These are phyloP conservation scores for Pythium grandisporangium DNA, from an alignment of 352 stramenopile genomes.

Conservation along the genomic window DNA sequence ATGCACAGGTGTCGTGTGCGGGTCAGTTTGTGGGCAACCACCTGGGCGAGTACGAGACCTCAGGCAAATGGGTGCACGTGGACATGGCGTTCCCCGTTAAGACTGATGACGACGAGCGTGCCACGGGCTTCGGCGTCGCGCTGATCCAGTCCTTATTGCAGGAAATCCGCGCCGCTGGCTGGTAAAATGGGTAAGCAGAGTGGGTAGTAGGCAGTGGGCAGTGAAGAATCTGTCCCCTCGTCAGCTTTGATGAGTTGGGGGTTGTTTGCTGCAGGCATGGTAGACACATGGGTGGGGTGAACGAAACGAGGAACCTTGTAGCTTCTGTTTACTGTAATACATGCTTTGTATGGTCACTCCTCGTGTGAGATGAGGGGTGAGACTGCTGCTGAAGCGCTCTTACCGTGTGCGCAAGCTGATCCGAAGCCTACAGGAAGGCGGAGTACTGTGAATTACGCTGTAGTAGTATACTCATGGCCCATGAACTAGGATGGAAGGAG, in stretches of 20 bases:
- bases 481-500: too few species aligned
- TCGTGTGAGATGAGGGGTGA: too few species aligned
- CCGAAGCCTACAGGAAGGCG: too few species aligned
- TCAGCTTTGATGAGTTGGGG: too few species aligned
- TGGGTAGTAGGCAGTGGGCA: too few species aligned
- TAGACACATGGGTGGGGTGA: neutral
- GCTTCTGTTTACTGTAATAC: neutral
- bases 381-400: too few species aligned
- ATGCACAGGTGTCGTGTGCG: slow-evolving; percentile 90
- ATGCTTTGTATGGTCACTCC: neutral
- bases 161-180: slow-evolving; percentile 37
- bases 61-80: slow-evolving; percentile 90
- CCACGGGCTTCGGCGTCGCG: slow-evolving; percentile 92
- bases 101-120: slow-evolving; percentile 64
- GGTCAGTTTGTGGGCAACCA: slow-evolving; percentile 95
- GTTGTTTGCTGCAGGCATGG: neutral
- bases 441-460: too few species aligned
- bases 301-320: neutral
- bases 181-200: slow-evolving; percentile 18
- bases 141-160: slow-evolving; percentile 73
- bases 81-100: slow-evolving; percentile 91
- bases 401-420: too few species aligned
- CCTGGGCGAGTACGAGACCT: slow-evolving; percentile 75
- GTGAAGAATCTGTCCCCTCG: too few species aligned
- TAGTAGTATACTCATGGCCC: too few species aligned